Evolutionary conservation across 1,284 basidiomycete genomes (phyloP).

Genomic region (Ustilago trichophora): DNA sequence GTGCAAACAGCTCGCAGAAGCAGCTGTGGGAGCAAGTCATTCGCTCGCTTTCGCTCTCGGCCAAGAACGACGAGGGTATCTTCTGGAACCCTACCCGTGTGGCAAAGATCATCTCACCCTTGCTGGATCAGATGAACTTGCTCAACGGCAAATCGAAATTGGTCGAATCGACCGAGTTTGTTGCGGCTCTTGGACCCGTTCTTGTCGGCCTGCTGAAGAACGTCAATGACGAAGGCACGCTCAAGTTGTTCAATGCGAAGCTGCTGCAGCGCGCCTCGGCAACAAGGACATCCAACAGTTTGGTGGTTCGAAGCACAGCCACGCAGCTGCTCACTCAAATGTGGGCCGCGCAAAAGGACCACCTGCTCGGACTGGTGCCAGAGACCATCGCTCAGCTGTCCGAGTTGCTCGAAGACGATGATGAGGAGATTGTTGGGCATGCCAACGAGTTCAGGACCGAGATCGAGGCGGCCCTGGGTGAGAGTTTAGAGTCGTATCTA

Average conservation of each 20-base stretch:
- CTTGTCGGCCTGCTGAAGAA: slow-evolving; percentile 72
- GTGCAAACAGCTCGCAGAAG: slow-evolving; percentile 14
- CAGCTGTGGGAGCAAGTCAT: slow-evolving; percentile 76
- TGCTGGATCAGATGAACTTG: slow-evolving; percentile 74
- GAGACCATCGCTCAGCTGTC: slow-evolving; percentile 71
- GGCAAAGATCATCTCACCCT: slow-evolving; percentile 72
- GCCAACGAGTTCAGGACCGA: slow-evolving; percentile 68
- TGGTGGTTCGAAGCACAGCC: slow-evolving; percentile 71
- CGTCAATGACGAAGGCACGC: slow-evolving; percentile 73
- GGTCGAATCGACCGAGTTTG: slow-evolving; percentile 11
- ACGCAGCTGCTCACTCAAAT: slow-evolving; percentile 76
- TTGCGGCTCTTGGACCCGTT: slow-evolving; percentile 4
- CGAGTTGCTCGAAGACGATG: slow-evolving; percentile 70
- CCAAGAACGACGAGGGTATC: slow-evolving; percentile 82
- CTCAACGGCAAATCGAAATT: slow-evolving; percentile 8
- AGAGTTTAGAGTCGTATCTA: slow-evolving; percentile 67
- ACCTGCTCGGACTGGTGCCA: slow-evolving; percentile 70
- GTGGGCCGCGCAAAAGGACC: slow-evolving; percentile 75
- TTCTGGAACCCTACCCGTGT: slow-evolving; percentile 89
- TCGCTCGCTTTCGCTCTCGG: slow-evolving; percentile 75
- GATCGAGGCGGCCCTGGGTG: slow-evolving; percentile 68
- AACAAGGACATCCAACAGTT: slow-evolving; percentile 70
- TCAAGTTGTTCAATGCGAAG: slow-evolving; percentile 82
- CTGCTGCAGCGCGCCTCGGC: slow-evolving; percentile 76
- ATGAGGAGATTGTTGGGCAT: slow-evolving; percentile 67